Conservation (phyloP, 1,284 basidiomycete species). For the Cutaneotrichosporon sp. region DNA sequence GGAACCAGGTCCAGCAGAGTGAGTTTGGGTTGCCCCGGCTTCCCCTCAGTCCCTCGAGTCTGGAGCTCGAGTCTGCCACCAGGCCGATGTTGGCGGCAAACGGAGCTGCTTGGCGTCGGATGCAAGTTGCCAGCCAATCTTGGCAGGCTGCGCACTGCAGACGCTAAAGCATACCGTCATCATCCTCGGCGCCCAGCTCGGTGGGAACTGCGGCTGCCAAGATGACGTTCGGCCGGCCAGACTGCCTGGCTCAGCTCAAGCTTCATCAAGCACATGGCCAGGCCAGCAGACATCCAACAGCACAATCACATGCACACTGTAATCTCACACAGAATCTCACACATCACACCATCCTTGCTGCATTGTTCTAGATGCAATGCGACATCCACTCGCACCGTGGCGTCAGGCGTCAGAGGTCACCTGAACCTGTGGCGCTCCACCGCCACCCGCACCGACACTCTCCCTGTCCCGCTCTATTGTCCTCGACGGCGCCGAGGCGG, state of each 20-base stretch:
- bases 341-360: neutral
- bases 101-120: too few species aligned
- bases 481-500: neutral
- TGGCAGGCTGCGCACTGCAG: neutral
- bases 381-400: neutral
- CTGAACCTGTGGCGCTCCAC: neutral
- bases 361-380: neutral
- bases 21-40: neutral
- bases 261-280: too few species aligned
- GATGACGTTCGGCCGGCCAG: too few species aligned
- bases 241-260: too few species aligned
- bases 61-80: too few species aligned
- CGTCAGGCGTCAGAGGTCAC: neutral
- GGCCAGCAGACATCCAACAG: too few species aligned
- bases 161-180: neutral
- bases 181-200: too few species aligned
- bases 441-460: neutral
- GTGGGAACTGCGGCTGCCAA: too few species aligned
- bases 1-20: neutral
- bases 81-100: too few species aligned
- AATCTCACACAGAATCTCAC: neutral
- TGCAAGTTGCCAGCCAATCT: neutral
- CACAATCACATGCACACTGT: neutral
- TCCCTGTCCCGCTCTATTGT: neutral
- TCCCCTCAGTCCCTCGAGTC: neutral